Base-by-base conservation (phyloP, 257 asterid genomes). In the Salvia miltiorrhiza region DNA sequence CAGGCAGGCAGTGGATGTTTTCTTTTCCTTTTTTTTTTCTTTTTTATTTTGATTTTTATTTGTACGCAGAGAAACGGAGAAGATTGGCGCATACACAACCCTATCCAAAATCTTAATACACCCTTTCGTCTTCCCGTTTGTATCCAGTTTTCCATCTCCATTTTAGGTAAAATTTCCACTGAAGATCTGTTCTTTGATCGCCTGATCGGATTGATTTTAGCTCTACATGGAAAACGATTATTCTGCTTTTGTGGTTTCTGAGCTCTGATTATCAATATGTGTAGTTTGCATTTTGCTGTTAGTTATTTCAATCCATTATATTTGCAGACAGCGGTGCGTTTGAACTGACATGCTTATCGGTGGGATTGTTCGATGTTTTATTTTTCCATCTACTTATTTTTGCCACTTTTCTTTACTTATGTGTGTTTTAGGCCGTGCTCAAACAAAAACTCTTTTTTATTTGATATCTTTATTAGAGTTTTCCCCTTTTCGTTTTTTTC, bases 131-230 rank as follows among this genome's bases (percentile, higher is more conserved):
- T 30, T 49, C 63, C 50, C 58, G 4, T 40, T 35, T 53, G 33
- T 72, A 62, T 35, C 75, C 71, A 17, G 14, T 61, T 66, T 72
- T 50, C 2, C 49, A 3, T 21, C 76, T 58, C 67, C 39, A 37
- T 62, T 62, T 17, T 53, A 60, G 71, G 77, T 70, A 50, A 20
- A 47, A 8, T 32, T 70, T 53, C 16, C 55, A 28, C 72, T 40
- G 77, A 72, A 74, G 84, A 82, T 82, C 84, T 74, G 75, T 58
- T 66, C 13, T 9, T 60, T 76, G 78, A 76, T 82, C 79, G 82
- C 68, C 43, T 45, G 71, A 71, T 78, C 67, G 24, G 10, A 40
- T 63, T 65, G 23, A 30, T 45, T 59, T 67, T 74, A 45, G 62
- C 35, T 53, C 9, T 48, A 20, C 16, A 12, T 72, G 55, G 40